Evolutionary conservation across 371 early-diverging fungal genomes (phyloP), one percentile per base, ranked within the genome.

Genomic region (Actinomortierella wolfii): DNA sequence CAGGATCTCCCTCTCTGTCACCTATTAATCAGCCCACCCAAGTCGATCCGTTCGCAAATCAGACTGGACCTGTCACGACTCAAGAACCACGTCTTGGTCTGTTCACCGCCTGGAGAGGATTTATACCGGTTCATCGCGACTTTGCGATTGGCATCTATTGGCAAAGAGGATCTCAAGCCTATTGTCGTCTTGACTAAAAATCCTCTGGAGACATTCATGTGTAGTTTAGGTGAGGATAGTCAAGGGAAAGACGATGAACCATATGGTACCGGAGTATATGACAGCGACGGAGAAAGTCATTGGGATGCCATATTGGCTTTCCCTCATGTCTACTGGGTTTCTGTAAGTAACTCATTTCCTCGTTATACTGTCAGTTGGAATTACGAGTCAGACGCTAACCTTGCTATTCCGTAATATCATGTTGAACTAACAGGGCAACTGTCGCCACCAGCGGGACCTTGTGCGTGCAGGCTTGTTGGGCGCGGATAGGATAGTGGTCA

Each of bases 371-470:
- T 29, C 29, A 2, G 4, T 20, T 34, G n/a, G 9, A 29, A 23
- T 28, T 54, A n/a, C n/a, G n/a, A n/a, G n/a, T n/a, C n/a, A n/a
- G n/a, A n/a, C n/a, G n/a, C n/a, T n/a, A n/a, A n/a, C n/a, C n/a
- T n/a, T n/a, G n/a, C n/a, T n/a, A n/a, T n/a, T n/a, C n/a, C n/a
- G n/a, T n/a, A n/a, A n/a, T n/a, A n/a, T n/a, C n/a, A n/a, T n/a
- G n/a, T n/a, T n/a, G n/a, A n/a, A n/a, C n/a, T n/a, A n/a, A n/a
- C 50, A 83, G 82, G 86, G 86, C 14, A 77, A 82, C 46, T 84
- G 83, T 53, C 79, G 84, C 23, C 77, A 81, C 13, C 84, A 83
- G 15, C 83, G 84, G 56, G 86, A 86, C 57, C 62, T 86, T 6
- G 68, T 84, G 3, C 73, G 81, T 34, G 86, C 86, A 0, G 86